Evolutionary conservation across 441 rosid genomes (phyloP).

Genomic region (Iberis amara): DNA sequence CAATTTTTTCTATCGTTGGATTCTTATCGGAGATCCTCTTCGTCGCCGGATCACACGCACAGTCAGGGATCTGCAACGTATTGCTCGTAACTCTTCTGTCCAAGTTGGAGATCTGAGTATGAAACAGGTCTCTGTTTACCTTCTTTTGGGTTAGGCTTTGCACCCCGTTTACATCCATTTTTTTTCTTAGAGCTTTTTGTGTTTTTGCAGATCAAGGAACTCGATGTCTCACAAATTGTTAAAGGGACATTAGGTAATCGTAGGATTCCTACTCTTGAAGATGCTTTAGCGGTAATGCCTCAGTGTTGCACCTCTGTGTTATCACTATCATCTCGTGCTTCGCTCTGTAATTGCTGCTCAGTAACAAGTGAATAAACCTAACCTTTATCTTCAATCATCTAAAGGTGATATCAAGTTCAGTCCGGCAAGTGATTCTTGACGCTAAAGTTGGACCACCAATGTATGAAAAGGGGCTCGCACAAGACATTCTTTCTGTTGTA

Average conservation of each 20-base stretch:
- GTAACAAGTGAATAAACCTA: constrained; percentile 18
- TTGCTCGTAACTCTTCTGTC: constrained; percentile 62
- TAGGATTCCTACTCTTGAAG: constrained; percentile 62
- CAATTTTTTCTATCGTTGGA: constrained; percentile 6
- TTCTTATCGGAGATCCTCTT: constrained; percentile 20
- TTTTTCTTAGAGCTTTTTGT: constrained; percentile 30
- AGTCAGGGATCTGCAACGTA: constrained; percentile 94
- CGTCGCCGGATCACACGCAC: constrained; percentile 30
- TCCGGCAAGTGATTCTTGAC: constrained; percentile 68
- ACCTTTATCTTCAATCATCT: constrained; percentile 22
- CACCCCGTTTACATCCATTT: background rate
- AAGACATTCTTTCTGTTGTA: constrained; percentile 77
- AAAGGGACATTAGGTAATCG: constrained; percentile 36
- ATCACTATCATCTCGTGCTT: constrained; percentile 10
- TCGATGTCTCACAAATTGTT: constrained; percentile 38
- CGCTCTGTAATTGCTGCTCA: constrained; percentile 16
- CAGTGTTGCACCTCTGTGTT: background rate
- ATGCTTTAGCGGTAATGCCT: constrained; percentile 61
- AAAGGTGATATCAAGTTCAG: constrained; percentile 72
- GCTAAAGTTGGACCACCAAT: constrained; percentile 93
- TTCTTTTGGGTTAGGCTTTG: constrained; percentile 4
- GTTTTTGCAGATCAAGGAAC: constrained; percentile 59
- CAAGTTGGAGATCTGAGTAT: constrained; percentile 67
- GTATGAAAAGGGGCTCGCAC: constrained; percentile 73
- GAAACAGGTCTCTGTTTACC: constrained; percentile 61